Base-by-base conservation (phyloP, 1,139 yeast genomes). In the Suhomyces choctaworum region DNA sequence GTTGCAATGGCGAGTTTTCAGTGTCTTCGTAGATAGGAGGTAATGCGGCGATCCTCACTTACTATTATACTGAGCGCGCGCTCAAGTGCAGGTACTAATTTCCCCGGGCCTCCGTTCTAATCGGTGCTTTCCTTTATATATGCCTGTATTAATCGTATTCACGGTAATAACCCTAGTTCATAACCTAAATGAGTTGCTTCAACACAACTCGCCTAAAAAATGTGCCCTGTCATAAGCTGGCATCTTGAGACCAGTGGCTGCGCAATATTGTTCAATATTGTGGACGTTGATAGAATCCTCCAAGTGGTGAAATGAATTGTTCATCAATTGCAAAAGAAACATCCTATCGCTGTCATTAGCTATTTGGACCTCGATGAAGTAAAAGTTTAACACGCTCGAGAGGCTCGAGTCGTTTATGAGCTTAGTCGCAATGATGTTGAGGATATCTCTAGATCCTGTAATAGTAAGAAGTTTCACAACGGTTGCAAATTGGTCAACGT, bases 341-440 rank as follows among this genome's bases (percentile, higher is more conserved):
- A 42, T 12, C 31, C 50, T 48, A 9, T 59, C 60, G 5, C 31
- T 37, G 2, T 22, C 20, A 11, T 46, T 43, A 4, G 44, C 34
- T 4, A 62, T 30, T 15, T 44, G 35, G 16, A 58, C 50, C 43
- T 65, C 68, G 44, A 64, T 39, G 34, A 60, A 57, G 28, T 60
- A 60, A 42, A 60, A 62, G 39, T 58, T 60, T 13, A 64, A 26
- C 20, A 58, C 44, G 22, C 46, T 47, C 3, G 62, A 25, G 16
- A 50, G 32, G 8, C 45, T 33, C 8, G 40, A n/a, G 9, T 36
- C 37, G 16, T 44, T 40, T 16, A 62, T 39, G 11, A 68, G 49
- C 41, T 66, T 62, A 29, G 49, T 53, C 27, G 63, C 45, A 23
- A 70, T 44, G 16, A 65, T 41, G 28, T 58, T 54, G 41, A 69